These are phyloP conservation scores for Paramyrothecium sp. DNA, from an alignment of 2,329 filamentous ascomycete genomes.

Conservation along the genomic window DNA sequence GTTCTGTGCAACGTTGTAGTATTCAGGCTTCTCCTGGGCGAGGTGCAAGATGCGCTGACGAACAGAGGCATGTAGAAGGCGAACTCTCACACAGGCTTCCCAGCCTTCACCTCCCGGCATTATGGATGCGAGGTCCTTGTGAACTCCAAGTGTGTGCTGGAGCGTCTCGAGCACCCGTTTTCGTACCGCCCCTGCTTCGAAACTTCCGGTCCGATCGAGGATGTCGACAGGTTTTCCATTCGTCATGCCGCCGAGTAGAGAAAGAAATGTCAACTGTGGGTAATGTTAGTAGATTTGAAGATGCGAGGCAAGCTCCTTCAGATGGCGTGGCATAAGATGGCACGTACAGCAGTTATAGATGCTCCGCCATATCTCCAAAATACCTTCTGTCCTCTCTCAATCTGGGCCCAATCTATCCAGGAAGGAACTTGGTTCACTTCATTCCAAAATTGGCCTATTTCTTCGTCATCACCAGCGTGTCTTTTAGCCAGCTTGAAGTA, in stretches of 20 bases:
- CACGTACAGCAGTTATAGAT: background rate
- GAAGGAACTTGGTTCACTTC: background rate
- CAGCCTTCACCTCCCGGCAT: background rate
- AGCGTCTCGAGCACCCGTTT: background rate
- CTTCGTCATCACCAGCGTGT: background rate
- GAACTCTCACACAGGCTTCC: background rate
- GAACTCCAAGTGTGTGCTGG: background rate
- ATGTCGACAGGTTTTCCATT: background rate
- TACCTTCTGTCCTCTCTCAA: background rate
- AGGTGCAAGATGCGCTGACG: background rate
- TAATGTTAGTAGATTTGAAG: background rate
- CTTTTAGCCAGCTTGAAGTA: background rate
- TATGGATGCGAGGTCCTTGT: background rate
- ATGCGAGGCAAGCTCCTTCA: background rate
- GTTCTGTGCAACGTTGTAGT: background rate
- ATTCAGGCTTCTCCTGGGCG: background rate
- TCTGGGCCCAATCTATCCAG: background rate
- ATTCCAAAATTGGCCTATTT: background rate
- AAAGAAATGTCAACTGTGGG: background rate
- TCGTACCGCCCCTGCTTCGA: background rate
- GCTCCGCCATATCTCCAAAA: background rate
- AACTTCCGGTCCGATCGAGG: background rate
- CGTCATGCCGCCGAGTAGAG: background rate
- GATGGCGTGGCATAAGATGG: background rate
- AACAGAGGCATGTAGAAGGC: background rate